Base-by-base conservation (phyloP, 2,329 filamentous ascomycete species). In the Nemania sp. region DNA sequence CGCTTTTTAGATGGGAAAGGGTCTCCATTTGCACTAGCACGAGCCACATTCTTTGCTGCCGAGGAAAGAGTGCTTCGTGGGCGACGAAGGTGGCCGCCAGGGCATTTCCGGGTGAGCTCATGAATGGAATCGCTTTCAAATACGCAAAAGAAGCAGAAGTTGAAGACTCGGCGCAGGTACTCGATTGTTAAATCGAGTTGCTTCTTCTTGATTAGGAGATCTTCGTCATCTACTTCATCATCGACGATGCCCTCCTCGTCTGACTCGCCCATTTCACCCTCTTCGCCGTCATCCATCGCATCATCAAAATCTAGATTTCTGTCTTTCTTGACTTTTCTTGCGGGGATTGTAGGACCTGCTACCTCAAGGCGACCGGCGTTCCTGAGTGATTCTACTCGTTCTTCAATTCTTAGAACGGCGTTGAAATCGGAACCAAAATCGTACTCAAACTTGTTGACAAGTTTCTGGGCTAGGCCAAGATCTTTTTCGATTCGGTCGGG, bases 81-180 rank as follows among this genome's bases (percentile, higher is more conserved):
- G 56, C 96, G 91, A 70, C 96, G 93, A 69, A 99, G 89, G 84
- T 99, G 96, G n/a, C 96, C 96, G 49, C 96, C 96, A 27, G 96
- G 94, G 75, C 96, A 99, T 82, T 99, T 98, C 67, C 96, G 90
- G 47, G 93, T 94, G 72, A 99, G 85, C 81, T 99, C 96, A 77
- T 99, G 96, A 24, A 98, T 91, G 0, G 95, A 98, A 80, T 99
- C 96, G 77, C 94, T 96, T 81, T 99, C 96, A 74, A 99, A 98
- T 5, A 99, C 97, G 79, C 96, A 99, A 84, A 98, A 99, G 85
- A 99, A 98, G 84, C 96, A 99, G 82, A 99, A 98, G 82, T 96
- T 98, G 86, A 97, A 97, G 60, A 99, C 96, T 18, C 96, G 91
- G 60, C 96, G 93, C 67, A 99, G 87, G 79, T 99, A 99, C 82